Conservation (phyloP, 140 eudicot genomes). For the Oenanthe javanica region DNA sequence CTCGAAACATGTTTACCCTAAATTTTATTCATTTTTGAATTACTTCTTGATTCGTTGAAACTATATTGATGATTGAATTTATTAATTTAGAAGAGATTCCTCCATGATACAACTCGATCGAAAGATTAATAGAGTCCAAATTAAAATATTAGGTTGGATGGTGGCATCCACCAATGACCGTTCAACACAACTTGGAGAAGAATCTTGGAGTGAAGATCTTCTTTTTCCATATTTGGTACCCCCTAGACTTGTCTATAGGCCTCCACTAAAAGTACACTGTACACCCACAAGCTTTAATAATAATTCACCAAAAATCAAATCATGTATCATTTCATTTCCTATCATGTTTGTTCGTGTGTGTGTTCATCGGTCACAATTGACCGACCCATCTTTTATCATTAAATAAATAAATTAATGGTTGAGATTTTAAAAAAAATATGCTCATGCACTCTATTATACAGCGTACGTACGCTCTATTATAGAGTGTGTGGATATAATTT, state of each 20-base stretch:
- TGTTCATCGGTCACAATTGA: no score
- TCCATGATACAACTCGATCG: not conserved
- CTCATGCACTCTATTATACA: no score
- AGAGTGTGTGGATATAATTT: no score
- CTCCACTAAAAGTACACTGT: conserved; percentile 4
- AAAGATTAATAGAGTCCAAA: not conserved
- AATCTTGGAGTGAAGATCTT: not conserved
- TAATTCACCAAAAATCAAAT: not conserved
- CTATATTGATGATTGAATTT: no score
- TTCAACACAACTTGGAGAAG: conserved; percentile 6
- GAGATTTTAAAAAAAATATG: no score
- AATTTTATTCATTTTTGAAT: no score
- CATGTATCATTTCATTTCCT: not conserved
- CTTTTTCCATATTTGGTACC: conserved; percentile 11
- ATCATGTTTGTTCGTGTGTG: conserved; percentile 5
- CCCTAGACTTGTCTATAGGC: not conserved
- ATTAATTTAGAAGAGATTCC: no score
- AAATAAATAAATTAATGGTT: no score
- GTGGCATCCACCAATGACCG: conserved; percentile 12
- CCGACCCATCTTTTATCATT: no score
- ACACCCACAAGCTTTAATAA: conserved; percentile 4
- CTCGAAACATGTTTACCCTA: no score
- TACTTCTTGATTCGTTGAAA: no score
- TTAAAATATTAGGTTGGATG: not conserved
- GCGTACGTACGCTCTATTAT: no score